Evolutionary conservation across 371 early-diverging fungal genomes (phyloP).

Genomic region (Apophysomyces sp.): DNA sequence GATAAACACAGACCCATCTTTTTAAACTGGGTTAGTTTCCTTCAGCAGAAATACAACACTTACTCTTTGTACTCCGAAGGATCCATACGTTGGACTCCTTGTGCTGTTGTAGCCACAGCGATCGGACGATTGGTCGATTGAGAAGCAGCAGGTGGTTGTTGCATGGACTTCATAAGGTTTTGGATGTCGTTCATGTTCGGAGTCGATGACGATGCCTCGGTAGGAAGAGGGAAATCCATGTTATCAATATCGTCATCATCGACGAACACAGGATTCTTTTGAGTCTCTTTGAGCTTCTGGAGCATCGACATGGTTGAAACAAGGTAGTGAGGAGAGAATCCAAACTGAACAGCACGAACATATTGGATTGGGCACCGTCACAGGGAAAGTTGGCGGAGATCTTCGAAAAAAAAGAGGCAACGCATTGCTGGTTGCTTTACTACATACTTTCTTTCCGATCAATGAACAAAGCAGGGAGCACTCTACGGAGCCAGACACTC

Average conservation of each 20-base stretch:
- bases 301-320: slow-evolving; percentile 45
- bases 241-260: slow-evolving; percentile 61
- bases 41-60: neutral
- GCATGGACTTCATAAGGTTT: slow-evolving; percentile 24
- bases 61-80: slow-evolving; percentile 49
- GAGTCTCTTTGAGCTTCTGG: slow-evolving; percentile 40
- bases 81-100: slow-evolving; percentile 33
- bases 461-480: slow-evolving; percentile 15
- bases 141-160: slow-evolving; percentile 3
- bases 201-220: slow-evolving; percentile 25
- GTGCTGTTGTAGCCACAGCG: slow-evolving; percentile 35
- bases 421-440: too few species aligned
- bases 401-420: neutral
- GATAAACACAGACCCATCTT: slow-evolving; percentile 70
- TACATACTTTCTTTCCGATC: neutral
- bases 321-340: too few species aligned
- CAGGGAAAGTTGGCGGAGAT: neutral
- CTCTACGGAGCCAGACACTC: slow-evolving; percentile 32
- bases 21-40: neutral
- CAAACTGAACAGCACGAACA: too few species aligned
- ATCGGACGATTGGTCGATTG: slow-evolving; percentile 9
- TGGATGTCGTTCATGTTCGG: slow-evolving; percentile 33
- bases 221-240: slow-evolving; percentile 68
- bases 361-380: too few species aligned
- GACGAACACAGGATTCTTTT: slow-evolving; percentile 41